Evolutionary conservation across 768 basidiomycete genomes (phyloP).

Genomic region (Clitopilus passeckerianus): DNA sequence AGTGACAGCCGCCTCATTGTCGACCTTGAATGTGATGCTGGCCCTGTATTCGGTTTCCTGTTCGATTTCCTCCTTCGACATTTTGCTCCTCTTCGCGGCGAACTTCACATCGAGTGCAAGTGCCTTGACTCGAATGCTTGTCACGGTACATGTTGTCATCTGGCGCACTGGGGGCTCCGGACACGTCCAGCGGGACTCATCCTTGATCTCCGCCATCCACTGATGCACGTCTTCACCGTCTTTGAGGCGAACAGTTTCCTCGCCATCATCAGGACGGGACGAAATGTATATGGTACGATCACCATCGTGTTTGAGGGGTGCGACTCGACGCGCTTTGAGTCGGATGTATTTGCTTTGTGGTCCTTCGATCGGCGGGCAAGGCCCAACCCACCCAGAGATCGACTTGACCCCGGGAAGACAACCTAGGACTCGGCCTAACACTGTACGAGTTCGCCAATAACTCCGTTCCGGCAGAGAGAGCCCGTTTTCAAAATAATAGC

Average conservation of each 20-base stretch:
- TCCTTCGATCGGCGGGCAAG: slow-evolving; percentile 2
- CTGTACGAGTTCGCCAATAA: slow-evolving; percentile 2
- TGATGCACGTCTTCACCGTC: slow-evolving; percentile 1
- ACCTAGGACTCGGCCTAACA: slow-evolving; percentile 3
- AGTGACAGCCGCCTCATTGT: neutral
- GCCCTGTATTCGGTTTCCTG: slow-evolving; percentile 3
- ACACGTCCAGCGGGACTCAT: neutral
- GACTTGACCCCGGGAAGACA: slow-evolving; percentile 4
- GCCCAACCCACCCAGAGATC: slow-evolving; percentile 5
- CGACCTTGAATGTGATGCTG: slow-evolving; percentile 1
- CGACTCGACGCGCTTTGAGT: neutral
- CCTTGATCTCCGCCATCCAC: slow-evolving; percentile 4
- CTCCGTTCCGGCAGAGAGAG: neutral
- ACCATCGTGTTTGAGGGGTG: neutral
- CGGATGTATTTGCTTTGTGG: neutral
- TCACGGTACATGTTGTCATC: neutral
- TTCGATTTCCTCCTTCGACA: neutral
- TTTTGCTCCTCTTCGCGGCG: neutral
- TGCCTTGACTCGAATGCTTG: neutral
- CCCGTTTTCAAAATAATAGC: neutral
- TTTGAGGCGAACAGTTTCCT: neutral
- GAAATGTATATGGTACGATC: neutral
- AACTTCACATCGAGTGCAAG: slow-evolving; percentile 3
- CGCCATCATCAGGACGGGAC: neutral
- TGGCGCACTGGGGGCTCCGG: slow-evolving; percentile 1